Percentiles rank a stretch among this genome's conserved stretches.
Conservation (phyloP, 2,329 filamentous ascomycete genomes). For the Ophiostoma perfectum region DNA sequence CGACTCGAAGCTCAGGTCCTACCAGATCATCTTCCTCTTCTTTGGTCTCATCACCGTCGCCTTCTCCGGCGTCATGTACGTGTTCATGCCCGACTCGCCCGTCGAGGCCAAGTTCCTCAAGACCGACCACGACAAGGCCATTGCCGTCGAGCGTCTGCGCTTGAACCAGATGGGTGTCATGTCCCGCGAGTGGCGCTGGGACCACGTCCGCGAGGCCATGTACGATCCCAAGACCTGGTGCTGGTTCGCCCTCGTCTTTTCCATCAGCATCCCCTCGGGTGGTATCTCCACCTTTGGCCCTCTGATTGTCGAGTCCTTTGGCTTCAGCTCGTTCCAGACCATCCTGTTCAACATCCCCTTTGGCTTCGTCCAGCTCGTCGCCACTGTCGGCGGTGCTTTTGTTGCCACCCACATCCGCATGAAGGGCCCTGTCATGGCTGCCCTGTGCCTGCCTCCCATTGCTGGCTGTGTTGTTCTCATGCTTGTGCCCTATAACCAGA, state of each 20-base stretch:
- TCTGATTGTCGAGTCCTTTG: constrained; percentile 48
- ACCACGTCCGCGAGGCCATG: constrained; percentile 49
- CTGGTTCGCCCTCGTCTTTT: constrained; percentile 50
- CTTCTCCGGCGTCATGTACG: constrained; percentile 42
- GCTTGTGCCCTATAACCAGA: constrained; percentile 27
- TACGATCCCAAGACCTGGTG: constrained; percentile 57
- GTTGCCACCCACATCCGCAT: constrained; percentile 49
- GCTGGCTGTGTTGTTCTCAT: constrained; percentile 31
- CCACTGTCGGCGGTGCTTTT: constrained; percentile 51
- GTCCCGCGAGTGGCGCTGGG: constrained; percentile 47
- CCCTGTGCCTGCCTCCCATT: constrained; percentile 31
- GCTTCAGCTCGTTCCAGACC: constrained; percentile 46
- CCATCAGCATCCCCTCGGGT: constrained; percentile 51
- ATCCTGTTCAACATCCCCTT: constrained; percentile 53
- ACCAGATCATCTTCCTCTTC: constrained; percentile 50
- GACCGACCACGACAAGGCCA: constrained; percentile 45
- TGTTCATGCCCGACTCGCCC: constrained; percentile 47
- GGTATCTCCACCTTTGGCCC: constrained; percentile 51
- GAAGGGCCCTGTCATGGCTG: constrained; percentile 45
- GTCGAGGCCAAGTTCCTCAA: constrained; percentile 46
- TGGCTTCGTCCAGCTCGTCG: constrained; percentile 50
- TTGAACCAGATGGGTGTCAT: constrained; percentile 52
- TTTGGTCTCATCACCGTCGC: constrained; percentile 48
- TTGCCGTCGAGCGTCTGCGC: constrained; percentile 50
- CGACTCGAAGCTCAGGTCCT: constrained; percentile 39